Evolutionary conservation across 495 filamentous ascomycete species (phyloP).

Genomic region (Neurospora pannonica): DNA sequence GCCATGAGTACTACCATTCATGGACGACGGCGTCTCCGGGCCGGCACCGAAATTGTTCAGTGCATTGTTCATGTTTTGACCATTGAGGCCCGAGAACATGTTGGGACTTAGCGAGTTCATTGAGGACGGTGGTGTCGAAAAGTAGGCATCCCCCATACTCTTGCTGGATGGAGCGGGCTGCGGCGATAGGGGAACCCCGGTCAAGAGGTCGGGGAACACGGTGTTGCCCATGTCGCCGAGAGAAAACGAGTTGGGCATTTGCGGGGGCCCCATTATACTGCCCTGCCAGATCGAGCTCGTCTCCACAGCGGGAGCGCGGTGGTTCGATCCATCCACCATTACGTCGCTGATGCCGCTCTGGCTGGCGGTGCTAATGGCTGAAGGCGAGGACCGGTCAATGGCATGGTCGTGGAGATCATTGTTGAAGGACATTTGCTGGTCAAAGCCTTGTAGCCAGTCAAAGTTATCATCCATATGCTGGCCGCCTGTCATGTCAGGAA

Average conservation of each 20-base stretch:
- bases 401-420: slow-evolving; percentile 59
- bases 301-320: slow-evolving; percentile 32
- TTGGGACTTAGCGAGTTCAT: slow-evolving; percentile 53
- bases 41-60: slow-evolving; percentile 47
- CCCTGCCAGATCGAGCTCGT: slow-evolving; percentile 57
- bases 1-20: slow-evolving; percentile 51
- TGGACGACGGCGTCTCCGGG: slow-evolving; percentile 61
- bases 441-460: slow-evolving; percentile 81
- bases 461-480: slow-evolving; percentile 66
- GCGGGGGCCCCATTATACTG: slow-evolving; percentile 50
- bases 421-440: slow-evolving; percentile 63
- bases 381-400: slow-evolving; percentile 88
- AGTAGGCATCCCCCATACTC: slow-evolving; percentile 43
- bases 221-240: slow-evolving; percentile 43
- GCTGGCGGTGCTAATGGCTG: slow-evolving; percentile 84
- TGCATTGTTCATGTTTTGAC: slow-evolving; percentile 48
- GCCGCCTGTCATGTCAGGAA: slow-evolving; percentile 45
- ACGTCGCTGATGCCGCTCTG: slow-evolving; percentile 88
- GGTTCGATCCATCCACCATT: slow-evolving; percentile 78
- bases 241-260: slow-evolving; percentile 52
- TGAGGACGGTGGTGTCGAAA: slow-evolving; percentile 55
- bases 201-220: slow-evolving; percentile 51
- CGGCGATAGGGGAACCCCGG: slow-evolving; percentile 52
- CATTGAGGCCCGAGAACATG: slow-evolving; percentile 39
- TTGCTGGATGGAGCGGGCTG: slow-evolving; percentile 44